Evolutionary conservation across 345 rosid genomes (phyloP).

Genomic region (Gossypium ekmanianum): DNA sequence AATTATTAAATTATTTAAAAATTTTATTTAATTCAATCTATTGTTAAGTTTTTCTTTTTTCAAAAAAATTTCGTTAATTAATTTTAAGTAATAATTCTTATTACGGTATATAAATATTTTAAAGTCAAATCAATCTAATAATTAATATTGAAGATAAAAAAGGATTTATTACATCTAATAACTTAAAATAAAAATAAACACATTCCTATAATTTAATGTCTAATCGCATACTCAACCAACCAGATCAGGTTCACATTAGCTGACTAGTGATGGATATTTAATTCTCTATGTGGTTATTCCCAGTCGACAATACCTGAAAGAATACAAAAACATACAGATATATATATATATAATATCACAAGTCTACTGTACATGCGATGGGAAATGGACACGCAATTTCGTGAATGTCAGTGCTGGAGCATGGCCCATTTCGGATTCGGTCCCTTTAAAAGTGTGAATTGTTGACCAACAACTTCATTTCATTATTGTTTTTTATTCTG

Average conservation of each 20-base stretch:
- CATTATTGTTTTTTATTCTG: background rate
- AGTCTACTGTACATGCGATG: background rate
- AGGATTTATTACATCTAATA: too few relatives aligned
- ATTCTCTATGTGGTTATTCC: too few relatives aligned
- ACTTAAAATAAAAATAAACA: too few relatives aligned
- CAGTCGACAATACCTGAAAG: too few relatives aligned
- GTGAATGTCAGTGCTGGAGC: background rate
- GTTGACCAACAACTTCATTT: background rate
- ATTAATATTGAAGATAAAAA: too few relatives aligned
- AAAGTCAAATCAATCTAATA: fast-evolving
- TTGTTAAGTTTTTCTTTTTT: too few relatives aligned
- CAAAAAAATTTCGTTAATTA: fast-evolving
- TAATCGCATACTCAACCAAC: background rate
- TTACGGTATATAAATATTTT: too few relatives aligned
- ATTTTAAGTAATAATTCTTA: too few relatives aligned
- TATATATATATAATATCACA: background rate
- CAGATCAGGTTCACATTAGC: constrained; percentile 2
- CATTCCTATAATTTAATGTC: too few relatives aligned
- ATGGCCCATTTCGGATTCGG: background rate
- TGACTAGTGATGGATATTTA: background rate
- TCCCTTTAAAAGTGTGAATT: background rate
- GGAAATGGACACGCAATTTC: background rate
- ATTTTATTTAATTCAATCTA: too few relatives aligned
- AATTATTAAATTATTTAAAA: too few relatives aligned
- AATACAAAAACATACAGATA: background rate